These are phyloP conservation scores for Sequoia sempervirens DNA, from an alignment of 75 land plant genomes.

Conservation along the genomic window DNA sequence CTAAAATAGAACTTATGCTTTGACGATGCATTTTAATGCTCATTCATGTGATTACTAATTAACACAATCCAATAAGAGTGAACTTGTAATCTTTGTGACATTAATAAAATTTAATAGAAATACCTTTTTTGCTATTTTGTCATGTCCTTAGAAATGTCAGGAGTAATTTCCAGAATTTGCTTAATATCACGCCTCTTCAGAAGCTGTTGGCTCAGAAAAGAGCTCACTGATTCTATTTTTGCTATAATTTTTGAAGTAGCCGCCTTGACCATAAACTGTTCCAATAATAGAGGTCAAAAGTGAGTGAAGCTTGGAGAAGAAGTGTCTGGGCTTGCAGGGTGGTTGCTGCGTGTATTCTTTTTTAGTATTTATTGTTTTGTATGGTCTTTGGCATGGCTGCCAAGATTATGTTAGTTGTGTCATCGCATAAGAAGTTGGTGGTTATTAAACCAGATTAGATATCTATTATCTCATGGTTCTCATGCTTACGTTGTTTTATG, in stretches of 20 bases:
- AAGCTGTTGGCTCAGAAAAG: too few species aligned
- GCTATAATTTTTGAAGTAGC: not conserved
- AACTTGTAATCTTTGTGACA: too few species aligned
- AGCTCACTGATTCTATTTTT: too few species aligned
- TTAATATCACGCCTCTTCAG: too few species aligned
- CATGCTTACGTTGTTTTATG: constrained; percentile 1
- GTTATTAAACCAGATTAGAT: not conserved
- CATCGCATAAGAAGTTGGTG: not conserved
- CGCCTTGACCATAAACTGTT: not conserved
- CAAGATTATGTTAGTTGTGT: not conserved
- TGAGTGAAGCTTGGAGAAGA: not conserved
- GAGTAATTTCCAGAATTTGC: too few species aligned
- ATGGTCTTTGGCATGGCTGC: not conserved
- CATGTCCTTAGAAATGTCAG: too few species aligned
- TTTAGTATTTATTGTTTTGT: not conserved
- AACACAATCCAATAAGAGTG: too few species aligned
- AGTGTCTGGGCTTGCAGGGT: not conserved
- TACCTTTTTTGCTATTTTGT: too few species aligned
- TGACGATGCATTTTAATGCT: too few species aligned
- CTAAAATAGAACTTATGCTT: too few species aligned
- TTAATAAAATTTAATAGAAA: too few species aligned
- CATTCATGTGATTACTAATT: too few species aligned
- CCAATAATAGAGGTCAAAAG: not conserved
- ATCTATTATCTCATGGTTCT: not conserved
- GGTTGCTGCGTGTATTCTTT: not conserved